Evolutionary conservation across 495 filamentous ascomycete genomes (phyloP).

Genomic region (Stereocaulon alpinum): DNA sequence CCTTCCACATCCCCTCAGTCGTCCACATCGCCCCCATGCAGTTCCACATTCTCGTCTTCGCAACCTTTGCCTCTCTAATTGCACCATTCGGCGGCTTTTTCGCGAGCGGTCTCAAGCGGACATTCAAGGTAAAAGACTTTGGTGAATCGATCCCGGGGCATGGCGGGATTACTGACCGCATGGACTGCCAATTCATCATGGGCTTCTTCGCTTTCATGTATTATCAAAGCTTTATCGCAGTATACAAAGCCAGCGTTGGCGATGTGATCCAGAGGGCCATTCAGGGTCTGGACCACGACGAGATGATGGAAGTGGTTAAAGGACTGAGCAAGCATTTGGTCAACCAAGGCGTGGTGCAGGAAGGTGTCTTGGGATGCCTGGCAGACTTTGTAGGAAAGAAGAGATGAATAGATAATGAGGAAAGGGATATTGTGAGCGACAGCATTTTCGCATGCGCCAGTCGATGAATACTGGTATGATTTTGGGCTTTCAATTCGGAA

Average conservation of each 20-base stretch:
- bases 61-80: slow-evolving; percentile 91
- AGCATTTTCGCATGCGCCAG: not conserved
- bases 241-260: slow-evolving; percentile 70
- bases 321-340: slow-evolving; percentile 74
- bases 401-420: slow-evolving; percentile 9
- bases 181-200: slow-evolving; percentile 99
- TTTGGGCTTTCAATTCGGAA: not conserved
- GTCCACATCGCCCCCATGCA: slow-evolving; percentile 79
- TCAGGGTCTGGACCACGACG: slow-evolving; percentile 67
- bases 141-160: slow-evolving; percentile 96
- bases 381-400: slow-evolving; percentile 6
- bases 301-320: slow-evolving; percentile 81
- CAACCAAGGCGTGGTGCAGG: slow-evolving; percentile 65
- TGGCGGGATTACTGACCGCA: slow-evolving; percentile 95
- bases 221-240: slow-evolving; percentile 93
- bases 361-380: slow-evolving; percentile 38
- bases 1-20: slow-evolving; percentile 38
- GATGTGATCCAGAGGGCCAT: slow-evolving; percentile 82
- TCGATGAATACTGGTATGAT: not conserved
- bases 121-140: slow-evolving; percentile 99
- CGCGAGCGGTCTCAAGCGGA: slow-evolving; percentile 92
- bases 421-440: not conserved
- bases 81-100: slow-evolving; percentile 99
- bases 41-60: slow-evolving; percentile 83
- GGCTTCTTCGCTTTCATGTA: slow-evolving; percentile 98